Conservation (phyloP, 306 rosid genomes). For the Senna tora region DNA sequence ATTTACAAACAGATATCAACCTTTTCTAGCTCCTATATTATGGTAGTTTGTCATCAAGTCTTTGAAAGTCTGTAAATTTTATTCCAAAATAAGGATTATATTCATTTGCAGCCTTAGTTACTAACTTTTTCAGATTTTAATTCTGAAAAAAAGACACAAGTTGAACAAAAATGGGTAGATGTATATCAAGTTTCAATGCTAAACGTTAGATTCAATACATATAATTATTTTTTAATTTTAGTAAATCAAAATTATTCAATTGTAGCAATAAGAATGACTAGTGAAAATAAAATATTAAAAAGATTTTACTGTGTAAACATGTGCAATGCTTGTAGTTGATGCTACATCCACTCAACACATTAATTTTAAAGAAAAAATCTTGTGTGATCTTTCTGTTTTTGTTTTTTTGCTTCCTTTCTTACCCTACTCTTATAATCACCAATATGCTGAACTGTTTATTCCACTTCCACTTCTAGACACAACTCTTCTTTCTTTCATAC, state of each 20-base stretch:
- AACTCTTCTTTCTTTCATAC: neutral
- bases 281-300: neutral
- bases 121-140: neutral
- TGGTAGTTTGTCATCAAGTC: neutral
- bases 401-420: neutral
- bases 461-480: constrained; percentile 1
- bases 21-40: neutral
- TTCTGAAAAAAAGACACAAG: neutral
- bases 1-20: neutral
- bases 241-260: neutral
- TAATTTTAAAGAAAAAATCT: neutral
- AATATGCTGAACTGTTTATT: neutral
- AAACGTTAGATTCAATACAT: neutral
- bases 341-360: neutral
- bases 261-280: neutral
- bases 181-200: neutral
- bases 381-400: neutral
- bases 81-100: neutral
- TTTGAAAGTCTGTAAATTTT: neutral
- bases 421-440: neutral
- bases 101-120: neutral
- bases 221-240: neutral
- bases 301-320: neutral
- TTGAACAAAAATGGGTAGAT: neutral
- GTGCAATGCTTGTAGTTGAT: neutral